Conservation (phyloP, 345 rosid genomes). For the Corymbia maculata region DNA sequence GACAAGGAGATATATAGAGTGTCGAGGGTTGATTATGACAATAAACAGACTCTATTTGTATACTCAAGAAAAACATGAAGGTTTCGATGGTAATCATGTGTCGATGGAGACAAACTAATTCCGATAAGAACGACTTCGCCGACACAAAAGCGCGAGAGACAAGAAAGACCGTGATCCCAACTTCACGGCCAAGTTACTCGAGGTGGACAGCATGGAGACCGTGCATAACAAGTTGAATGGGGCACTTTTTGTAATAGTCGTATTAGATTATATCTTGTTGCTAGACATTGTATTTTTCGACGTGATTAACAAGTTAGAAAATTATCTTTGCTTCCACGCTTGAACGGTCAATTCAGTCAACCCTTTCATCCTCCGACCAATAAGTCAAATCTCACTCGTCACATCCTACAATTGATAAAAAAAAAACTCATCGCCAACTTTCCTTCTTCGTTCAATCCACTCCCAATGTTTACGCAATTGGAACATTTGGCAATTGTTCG, state of each 20-base stretch:
- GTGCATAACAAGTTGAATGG: not conserved
- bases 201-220: accelerated
- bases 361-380: not conserved
- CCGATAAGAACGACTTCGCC: not conserved
- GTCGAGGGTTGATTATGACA: not conserved
- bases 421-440: not conserved
- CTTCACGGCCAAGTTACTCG: accelerated
- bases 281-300: not conserved
- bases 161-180: not conserved
- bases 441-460: not conserved
- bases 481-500: not conserved
- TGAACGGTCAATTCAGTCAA: not conserved
- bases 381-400: not conserved
- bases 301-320: not conserved
- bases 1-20: not conserved
- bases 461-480: not conserved
- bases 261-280: not conserved
- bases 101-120: not conserved
- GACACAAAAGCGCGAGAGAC: not conserved
- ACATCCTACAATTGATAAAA: not conserved
- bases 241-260: not conserved
- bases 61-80: not conserved
- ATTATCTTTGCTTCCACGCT: not conserved
- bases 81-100: too few relatives aligned
- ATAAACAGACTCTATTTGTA: too few relatives aligned